Evolutionary conservation across 805 yeast genomes (phyloP).

Genomic region (Hanseniaspora meyeri): DNA sequence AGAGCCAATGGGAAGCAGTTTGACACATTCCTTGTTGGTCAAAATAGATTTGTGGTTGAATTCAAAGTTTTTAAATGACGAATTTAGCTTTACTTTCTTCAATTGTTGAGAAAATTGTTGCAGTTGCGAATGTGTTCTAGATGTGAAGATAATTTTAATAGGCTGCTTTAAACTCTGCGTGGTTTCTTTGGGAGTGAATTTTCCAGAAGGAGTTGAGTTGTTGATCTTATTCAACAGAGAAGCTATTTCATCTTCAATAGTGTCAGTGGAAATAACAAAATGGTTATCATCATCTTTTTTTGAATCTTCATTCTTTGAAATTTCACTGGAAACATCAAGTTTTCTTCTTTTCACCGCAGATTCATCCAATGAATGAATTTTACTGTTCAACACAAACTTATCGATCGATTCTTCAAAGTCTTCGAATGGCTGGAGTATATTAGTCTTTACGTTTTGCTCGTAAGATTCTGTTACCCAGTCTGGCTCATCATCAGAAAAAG

Average conservation of each 20-base stretch:
- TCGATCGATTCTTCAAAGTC: slow-evolving; percentile 30
- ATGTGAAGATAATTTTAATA: slow-evolving; percentile 52
- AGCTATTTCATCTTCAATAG: slow-evolving; percentile 21
- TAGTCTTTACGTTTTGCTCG: slow-evolving; percentile 21
- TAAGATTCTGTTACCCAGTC: slow-evolving; percentile 49
- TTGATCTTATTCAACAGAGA: slow-evolving; percentile 33
- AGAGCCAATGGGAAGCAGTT: slow-evolving; percentile 66
- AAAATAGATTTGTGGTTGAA: not conserved
- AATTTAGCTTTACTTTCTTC: slow-evolving; percentile 46
- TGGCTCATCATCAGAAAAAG: slow-evolving; percentile 43
- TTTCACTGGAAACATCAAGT: slow-evolving; percentile 13
- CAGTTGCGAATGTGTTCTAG: slow-evolving; percentile 85
- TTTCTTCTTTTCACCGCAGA: slow-evolving; percentile 16
- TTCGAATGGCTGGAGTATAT: slow-evolving; percentile 19
- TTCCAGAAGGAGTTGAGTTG: slow-evolving; percentile 14
- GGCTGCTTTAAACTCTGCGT: slow-evolving; percentile 24
- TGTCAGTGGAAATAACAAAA: slow-evolving; percentile 22
- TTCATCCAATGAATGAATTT: slow-evolving; percentile 10
- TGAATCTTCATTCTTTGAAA: not conserved
- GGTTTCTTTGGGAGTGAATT: slow-evolving; percentile 10
- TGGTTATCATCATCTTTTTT: slow-evolving; percentile 25
- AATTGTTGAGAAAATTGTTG: slow-evolving; percentile 69
- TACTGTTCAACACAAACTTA: slow-evolving; percentile 19
- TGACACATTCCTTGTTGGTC: slow-evolving; percentile 38
- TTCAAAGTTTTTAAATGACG: slow-evolving; percentile 35